Percentiles rank a stretch among this genome's conserved stretches.
These are phyloP conservation scores for Yueomyces sp. DNA, from an alignment of 805 yeast species.

Conservation along the genomic window DNA sequence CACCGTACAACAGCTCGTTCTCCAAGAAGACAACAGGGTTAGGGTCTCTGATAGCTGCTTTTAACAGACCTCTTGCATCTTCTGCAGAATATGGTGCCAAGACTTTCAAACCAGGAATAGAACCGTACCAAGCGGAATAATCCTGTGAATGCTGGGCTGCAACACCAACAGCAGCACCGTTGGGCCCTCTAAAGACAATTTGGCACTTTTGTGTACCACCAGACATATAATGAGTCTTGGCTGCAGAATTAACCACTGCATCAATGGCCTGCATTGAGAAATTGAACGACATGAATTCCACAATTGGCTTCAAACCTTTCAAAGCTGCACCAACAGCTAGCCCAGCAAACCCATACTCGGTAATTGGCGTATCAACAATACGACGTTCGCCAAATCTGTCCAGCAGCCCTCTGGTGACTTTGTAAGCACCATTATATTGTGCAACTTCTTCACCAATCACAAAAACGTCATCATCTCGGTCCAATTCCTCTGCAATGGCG, in stretches of 20 bases:
- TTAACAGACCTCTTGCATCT: slow-evolving; percentile 89
- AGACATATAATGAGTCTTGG: slow-evolving; percentile 97
- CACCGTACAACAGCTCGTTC: slow-evolving; percentile 92
- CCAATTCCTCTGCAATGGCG: slow-evolving; percentile 95
- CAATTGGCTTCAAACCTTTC: slow-evolving; percentile 90
- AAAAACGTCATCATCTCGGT: slow-evolving; percentile 87
- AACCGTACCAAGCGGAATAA: slow-evolving; percentile 94
- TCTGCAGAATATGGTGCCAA: slow-evolving; percentile 90
- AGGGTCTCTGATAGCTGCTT: slow-evolving; percentile 97
- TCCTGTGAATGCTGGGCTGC: slow-evolving; percentile 99
- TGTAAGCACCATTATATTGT: slow-evolving; percentile 98
- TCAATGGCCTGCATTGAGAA: slow-evolving; percentile 99
- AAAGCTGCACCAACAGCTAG: slow-evolving; percentile 92
- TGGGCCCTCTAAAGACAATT: slow-evolving; percentile 97
- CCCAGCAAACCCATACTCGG: slow-evolving; percentile 98
- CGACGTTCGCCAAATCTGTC: slow-evolving; percentile 93
- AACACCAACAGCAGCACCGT: slow-evolving; percentile 99
- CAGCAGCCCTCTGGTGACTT: slow-evolving; percentile 86
- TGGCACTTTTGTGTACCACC: slow-evolving; percentile 98
- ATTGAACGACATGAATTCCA: slow-evolving; percentile 98
- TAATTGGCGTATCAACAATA: slow-evolving; percentile 92
- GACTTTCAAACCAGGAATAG: slow-evolving; percentile 96
- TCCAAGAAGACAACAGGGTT: slow-evolving; percentile 94
- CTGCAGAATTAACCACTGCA: slow-evolving; percentile 96
- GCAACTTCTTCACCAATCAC: slow-evolving; percentile 99